A percentile compares a stretch with the other conserved stretches of the same genome.
These are phyloP conservation scores for Geranium rotundifolium DNA, from an alignment of 345 rosid genomes.

Conservation along the genomic window DNA sequence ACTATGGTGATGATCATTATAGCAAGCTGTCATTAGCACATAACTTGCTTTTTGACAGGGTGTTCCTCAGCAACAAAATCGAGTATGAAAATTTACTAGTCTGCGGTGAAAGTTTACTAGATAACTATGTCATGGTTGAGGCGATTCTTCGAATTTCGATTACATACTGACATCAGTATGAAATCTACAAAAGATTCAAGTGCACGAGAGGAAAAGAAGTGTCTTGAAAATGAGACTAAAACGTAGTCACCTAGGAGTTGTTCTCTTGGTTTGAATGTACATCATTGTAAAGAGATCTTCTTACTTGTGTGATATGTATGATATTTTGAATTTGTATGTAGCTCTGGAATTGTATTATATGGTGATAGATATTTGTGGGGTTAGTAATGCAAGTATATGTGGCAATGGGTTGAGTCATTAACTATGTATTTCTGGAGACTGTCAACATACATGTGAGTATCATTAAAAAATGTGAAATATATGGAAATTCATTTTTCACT, in stretches of 20 bases:
- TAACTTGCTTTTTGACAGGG: conserved; percentile 36
- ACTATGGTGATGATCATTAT: conserved; percentile 21
- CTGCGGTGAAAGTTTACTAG: conserved; percentile 36
- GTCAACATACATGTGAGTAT: too few species aligned
- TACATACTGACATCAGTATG: too few species aligned
- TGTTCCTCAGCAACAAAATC: conserved; percentile 29
- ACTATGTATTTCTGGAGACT: neutral
- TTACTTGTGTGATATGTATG: neutral
- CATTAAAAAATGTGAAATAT: too few species aligned
- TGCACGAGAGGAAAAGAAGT: too few species aligned
- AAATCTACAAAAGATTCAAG: too few species aligned
- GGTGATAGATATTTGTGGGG: neutral
- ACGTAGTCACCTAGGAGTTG: neutral
- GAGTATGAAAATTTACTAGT: conserved; percentile 34
- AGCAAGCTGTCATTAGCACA: conserved; percentile 14
- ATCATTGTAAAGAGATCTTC: too few species aligned
- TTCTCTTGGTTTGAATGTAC: neutral
- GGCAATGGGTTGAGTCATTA: neutral
- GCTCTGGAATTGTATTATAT: too few species aligned
- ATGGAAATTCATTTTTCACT: too few species aligned
- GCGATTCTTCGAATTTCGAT: too few species aligned
- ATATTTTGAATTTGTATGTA: neutral
- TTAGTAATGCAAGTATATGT: neutral
- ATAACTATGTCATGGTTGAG: too few species aligned
- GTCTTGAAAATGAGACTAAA: too few species aligned